Evolutionary conservation across 176 grass and related monocot genomes (phyloP).

Genomic region (Secale cereale): DNA sequence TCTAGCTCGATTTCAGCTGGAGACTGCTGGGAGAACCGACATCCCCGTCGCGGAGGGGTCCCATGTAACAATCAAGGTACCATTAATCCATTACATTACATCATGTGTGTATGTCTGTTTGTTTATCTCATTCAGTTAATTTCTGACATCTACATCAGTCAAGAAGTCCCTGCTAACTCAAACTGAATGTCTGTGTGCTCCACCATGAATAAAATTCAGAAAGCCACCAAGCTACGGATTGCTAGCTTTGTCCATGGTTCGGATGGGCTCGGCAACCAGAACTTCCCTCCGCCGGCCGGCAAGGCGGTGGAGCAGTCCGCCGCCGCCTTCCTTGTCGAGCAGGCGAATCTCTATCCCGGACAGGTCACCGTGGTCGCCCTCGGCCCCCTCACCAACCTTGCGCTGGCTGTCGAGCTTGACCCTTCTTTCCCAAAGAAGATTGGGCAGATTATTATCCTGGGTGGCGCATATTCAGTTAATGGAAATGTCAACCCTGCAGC

Average conservation of each 20-base stretch:
- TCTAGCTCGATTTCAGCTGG: constrained; percentile 43
- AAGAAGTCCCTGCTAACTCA: background rate
- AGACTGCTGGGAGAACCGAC: constrained; percentile 64
- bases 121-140: background rate
- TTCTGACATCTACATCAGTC: background rate
- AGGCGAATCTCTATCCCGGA: constrained; percentile 70
- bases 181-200: background rate
- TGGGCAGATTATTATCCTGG: constrained; percentile 87
- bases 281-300: constrained; percentile 54
- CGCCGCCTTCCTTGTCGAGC: constrained; percentile 70
- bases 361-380: constrained; percentile 75
- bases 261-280: constrained; percentile 81
- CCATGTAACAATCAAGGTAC: constrained; percentile 73
- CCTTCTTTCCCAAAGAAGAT: constrained; percentile 75
- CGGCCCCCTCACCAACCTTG: constrained; percentile 90
- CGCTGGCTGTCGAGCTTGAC: constrained; percentile 82
- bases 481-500: constrained; percentile 97
- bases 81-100: background rate
- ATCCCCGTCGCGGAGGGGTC: constrained; percentile 95
- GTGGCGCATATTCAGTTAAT: constrained; percentile 88
- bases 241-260: constrained; percentile 81
- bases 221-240: constrained; percentile 79
- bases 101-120: background rate
- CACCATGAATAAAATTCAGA: constrained; percentile 35
- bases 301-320: constrained; percentile 58